Percentiles rank a stretch among this genome's conserved stretches.
Evolutionary conservation across 1,139 yeast species (phyloP).

Genomic region (Zygotorulaspora mrakii): DNA sequence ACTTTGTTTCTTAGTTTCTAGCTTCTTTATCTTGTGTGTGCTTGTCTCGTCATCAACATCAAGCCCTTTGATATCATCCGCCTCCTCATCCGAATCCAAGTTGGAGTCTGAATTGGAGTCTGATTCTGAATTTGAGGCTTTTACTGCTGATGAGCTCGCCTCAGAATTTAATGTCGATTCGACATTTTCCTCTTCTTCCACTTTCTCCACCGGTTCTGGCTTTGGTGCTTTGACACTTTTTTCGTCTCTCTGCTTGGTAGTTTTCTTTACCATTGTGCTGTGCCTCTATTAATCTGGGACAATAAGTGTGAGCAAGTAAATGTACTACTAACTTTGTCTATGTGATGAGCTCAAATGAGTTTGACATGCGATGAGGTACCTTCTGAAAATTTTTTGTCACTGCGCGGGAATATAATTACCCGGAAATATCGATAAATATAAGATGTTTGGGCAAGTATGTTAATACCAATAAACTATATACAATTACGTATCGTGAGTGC

Average conservation of each 20-base stretch:
- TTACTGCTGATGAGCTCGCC: no score
- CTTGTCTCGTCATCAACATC: constrained; percentile 37
- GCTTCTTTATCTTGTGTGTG: constrained; percentile 32
- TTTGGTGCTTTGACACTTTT: neutral
- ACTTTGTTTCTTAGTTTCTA: constrained; percentile 28
- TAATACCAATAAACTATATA: no score
- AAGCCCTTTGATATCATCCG: constrained; percentile 37
- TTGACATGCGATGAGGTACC: constrained; percentile 18
- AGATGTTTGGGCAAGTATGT: no score
- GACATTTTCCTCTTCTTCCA: constrained; percentile 4
- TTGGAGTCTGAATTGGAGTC: constrained; percentile 12
- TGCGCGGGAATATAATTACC: constrained; percentile 1
- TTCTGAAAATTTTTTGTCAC: constrained; percentile 3
- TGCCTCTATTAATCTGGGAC: no score
- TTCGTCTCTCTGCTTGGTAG: neutral
- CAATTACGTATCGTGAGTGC: no score
- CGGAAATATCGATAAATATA: no score
- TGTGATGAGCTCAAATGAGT: neutral
- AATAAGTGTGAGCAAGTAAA: no score
- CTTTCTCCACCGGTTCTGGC: constrained; percentile 4
- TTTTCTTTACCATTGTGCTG: neutral
- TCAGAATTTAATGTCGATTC: constrained; percentile 7
- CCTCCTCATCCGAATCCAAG: constrained; percentile 19
- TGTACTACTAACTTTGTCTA: no score
- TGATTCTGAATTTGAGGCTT: constrained; percentile 24